Evolutionary conservation across 2,329 filamentous ascomycete species (phyloP).

Genomic region (Triangularia verruculosa): DNA sequence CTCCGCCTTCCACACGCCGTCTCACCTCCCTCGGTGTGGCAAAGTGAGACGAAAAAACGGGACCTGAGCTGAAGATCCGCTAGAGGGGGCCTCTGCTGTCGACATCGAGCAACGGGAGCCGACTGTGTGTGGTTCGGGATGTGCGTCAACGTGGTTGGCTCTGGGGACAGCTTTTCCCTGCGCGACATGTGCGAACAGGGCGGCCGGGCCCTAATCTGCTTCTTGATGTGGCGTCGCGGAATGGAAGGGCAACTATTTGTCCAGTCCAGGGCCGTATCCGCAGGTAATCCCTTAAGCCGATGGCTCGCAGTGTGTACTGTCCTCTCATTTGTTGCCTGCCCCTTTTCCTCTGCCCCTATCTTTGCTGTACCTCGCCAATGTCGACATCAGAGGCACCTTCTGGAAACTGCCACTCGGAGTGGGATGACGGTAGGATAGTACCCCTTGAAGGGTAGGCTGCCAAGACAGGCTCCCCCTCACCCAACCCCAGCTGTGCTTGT

Average conservation of each 20-base stretch:
- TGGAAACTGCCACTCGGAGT: conserved; percentile 4
- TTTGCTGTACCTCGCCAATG: neutral
- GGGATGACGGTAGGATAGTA: neutral
- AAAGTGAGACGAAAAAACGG: conserved; percentile 3
- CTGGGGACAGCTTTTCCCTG: conserved; percentile 11
- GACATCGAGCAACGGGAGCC: neutral
- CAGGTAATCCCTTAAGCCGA: neutral
- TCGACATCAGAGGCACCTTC: neutral
- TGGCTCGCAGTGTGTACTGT: neutral
- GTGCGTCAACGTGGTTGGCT: conserved; percentile 22
- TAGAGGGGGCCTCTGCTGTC: neutral
- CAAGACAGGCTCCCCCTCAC: conserved; percentile 15
- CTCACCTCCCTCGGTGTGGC: conserved; percentile 13
- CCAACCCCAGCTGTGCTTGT: conserved; percentile 18
- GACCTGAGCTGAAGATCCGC: conserved; percentile 9
- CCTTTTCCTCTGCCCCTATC: neutral
- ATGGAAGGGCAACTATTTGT: conserved; percentile 11
- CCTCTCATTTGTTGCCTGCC: neutral
- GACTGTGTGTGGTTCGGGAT: conserved; percentile 21
- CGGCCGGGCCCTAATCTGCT: neutral
- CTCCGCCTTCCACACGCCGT: conserved; percentile 6
- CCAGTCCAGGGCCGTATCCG: neutral
- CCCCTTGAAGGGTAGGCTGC: neutral
- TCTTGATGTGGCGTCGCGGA: conserved; percentile 13
- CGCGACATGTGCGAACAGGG: conserved; percentile 15